Base-by-base conservation (phyloP, 805 yeast species). In the Nakazawaea anatomiae region DNA sequence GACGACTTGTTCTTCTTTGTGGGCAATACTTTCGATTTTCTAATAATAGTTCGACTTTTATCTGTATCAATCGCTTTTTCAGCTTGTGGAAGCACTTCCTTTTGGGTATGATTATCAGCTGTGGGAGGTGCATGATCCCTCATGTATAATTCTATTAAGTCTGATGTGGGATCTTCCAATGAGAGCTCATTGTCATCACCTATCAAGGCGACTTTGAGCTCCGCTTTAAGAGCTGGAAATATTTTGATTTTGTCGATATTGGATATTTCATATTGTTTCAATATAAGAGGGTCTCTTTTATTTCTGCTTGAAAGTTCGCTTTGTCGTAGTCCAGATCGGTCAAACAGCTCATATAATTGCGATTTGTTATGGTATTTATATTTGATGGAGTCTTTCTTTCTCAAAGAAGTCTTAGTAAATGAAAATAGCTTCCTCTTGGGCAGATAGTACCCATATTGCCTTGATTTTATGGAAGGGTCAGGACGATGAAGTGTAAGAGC, bases 161-260 rank as follows among this genome's bases (percentile, higher is more conserved):
- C 51, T 0, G 64, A 42, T 4, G 58, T 51, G 10, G 55, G 45
- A 31, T 49, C 45, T 12, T 39, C 49, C 11, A 63, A 48, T 1
- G 28, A 35, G 3, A 63, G n/a, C 9, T 46, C n/a, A 12, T 42
- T 38, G 11, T 30, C 35, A 18, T 53, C 39, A 5, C 32, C 30
- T 8, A 58, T 9, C 11, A 48, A 46, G 1, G 58, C 50, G 30
- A 54, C 52, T 28, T 57, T 54, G 3, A 64, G 47, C 12, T 58
- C 42, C 42, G 57, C 57, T 42, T 54, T 51, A 27, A 64, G 36
- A 3, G 51, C 46, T 14, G 68, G 68, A 27, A 57, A 57, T 30
- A 50, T 29, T 48, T 60, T 59, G 41, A 53, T 34, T 30, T 54
- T 51, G 29, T 57, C 56, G 1, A 31, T 25, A 14, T 31, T 25